These are phyloP conservation scores for Linderina pennispora DNA, from an alignment of 192 early-diverging fungal genomes.

Conservation along the genomic window DNA sequence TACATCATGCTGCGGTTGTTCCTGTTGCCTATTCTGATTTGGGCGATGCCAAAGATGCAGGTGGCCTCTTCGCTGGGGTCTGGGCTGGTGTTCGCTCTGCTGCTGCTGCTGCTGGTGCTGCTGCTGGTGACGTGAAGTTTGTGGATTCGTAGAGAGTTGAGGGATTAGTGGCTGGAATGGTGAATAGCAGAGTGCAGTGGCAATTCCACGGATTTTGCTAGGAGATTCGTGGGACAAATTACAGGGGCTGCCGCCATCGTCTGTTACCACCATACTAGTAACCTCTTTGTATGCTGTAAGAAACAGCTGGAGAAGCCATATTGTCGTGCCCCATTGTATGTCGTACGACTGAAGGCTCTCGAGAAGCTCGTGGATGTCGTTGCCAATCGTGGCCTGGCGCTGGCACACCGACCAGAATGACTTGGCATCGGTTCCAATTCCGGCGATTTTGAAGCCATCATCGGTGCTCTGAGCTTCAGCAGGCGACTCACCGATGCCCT, in stretches of 20 bases:
- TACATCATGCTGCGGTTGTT: too few relatives aligned
- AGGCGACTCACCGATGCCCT: neutral
- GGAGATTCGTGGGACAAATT: neutral
- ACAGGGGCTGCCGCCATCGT: neutral
- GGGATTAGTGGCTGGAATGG: conserved; percentile 21
- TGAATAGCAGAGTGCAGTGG: conserved; percentile 5
- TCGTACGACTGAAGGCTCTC: conserved; percentile 2
- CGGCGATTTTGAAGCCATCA: neutral
- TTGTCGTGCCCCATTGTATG: conserved; percentile 13
- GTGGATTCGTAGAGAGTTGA: too few relatives aligned
- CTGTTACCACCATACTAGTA: neutral
- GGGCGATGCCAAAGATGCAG: too few relatives aligned
- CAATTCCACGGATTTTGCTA: neutral
- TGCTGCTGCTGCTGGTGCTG: too few relatives aligned
- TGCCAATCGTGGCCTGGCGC: neutral
- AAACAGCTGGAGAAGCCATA: conserved; percentile 12
- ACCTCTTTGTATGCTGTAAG: neutral
- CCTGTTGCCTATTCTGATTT: too few relatives aligned
- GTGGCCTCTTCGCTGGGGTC: too few relatives aligned
- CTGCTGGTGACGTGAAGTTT: too few relatives aligned
- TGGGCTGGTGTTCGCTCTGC: too few relatives aligned
- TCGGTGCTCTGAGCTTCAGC: neutral
- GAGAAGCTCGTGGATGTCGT: neutral
- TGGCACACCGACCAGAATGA: neutral
- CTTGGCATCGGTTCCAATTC: neutral